Percentiles rank a stretch among this genome's conserved stretches.
phyloP scores from a whole-genome alignment of 805 yeast genomes.

The Groenewaldozyma salmanticensis region DNA sequence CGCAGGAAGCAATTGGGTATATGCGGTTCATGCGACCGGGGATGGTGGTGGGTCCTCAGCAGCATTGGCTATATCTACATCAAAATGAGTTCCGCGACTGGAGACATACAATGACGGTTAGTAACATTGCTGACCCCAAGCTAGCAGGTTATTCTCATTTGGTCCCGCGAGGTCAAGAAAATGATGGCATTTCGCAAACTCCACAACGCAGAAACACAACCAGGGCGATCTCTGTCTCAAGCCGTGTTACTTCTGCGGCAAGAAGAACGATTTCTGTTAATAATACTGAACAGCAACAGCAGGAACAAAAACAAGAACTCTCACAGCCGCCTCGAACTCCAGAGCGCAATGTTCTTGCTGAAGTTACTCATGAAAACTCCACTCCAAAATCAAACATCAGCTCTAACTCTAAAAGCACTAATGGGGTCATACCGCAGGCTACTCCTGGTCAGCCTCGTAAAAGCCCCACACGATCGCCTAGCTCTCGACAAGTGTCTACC shows the following conservation, averaged over 20 bases:
- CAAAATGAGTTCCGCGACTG: slow-evolving; percentile 95
- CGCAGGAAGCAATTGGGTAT: slow-evolving; percentile 91
- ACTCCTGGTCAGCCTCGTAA: slow-evolving; percentile 98
- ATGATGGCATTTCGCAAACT: neutral
- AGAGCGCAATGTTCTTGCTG: slow-evolving; percentile 61
- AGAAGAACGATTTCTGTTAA: slow-evolving; percentile 2
- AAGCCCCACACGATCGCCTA: slow-evolving; percentile 7
- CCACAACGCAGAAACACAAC: no score
- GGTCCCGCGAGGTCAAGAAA: slow-evolving; percentile 15
- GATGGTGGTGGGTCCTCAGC: slow-evolving; percentile 99
- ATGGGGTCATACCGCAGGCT: slow-evolving; percentile 75
- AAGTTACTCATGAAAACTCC: slow-evolving; percentile 39
- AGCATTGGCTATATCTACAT: slow-evolving; percentile 95
- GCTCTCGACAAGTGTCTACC: slow-evolving; percentile 1
- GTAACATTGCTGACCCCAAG: slow-evolving; percentile 45
- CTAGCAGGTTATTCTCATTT: slow-evolving; percentile 29
- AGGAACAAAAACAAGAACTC: neutral
- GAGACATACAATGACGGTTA: slow-evolving; percentile 83
- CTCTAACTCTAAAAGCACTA: no score
- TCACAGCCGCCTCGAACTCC: slow-evolving; percentile 55
- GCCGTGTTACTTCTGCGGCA: neutral
- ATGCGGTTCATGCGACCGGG: slow-evolving; percentile 97
- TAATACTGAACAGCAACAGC: neutral
- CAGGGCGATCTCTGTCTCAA: neutral
- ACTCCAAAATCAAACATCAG: no score